Conservation (phyloP, 1,284 basidiomycete species). For the Porogramme epimiltina region DNA sequence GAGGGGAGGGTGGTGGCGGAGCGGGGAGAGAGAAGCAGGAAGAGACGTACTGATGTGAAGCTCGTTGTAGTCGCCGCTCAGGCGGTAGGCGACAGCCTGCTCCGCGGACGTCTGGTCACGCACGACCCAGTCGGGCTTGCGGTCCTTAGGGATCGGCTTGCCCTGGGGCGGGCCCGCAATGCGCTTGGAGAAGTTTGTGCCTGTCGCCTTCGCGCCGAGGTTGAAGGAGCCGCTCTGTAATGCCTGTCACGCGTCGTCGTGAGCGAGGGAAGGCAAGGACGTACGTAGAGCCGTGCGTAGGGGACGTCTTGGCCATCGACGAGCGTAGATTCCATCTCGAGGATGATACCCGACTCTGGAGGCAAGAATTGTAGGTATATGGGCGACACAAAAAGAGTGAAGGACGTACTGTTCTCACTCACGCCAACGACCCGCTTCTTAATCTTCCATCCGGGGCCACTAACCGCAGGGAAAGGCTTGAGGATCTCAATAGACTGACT, state of each 20-base stretch:
- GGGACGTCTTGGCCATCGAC: conserved; percentile 61
- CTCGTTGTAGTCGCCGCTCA: conserved; percentile 85
- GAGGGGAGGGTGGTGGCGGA: background rate
- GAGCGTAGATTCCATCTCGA: conserved; percentile 65
- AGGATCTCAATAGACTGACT: conserved; percentile 75
- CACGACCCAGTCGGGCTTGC: conserved; percentile 69
- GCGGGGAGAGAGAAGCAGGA: background rate
- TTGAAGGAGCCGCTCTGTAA: conserved; percentile 70
- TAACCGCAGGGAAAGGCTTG: conserved; percentile 65
- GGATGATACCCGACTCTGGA: conserved; percentile 74
- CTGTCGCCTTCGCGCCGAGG: conserved; percentile 74
- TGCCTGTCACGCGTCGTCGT: background rate
- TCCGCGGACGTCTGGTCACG: conserved; percentile 71
- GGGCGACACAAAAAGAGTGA: background rate
- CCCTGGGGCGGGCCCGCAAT: conserved; percentile 70
- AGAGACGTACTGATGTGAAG: conserved; percentile 70
- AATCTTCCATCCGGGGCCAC: conserved; percentile 69
- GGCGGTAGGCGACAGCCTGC: conserved; percentile 78
- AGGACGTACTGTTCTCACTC: conserved; percentile 73
- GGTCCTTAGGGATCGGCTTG: conserved; percentile 68
- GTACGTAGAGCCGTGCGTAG: conserved; percentile 75
- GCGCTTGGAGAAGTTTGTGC: conserved; percentile 66
- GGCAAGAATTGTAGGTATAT: background rate
- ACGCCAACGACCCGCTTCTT: conserved; percentile 62
- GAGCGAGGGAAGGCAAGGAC: background rate